These are phyloP conservation scores for Xanthoceras sorbifolium DNA, from an alignment of 345 rosid genomes.

Conservation along the genomic window DNA sequence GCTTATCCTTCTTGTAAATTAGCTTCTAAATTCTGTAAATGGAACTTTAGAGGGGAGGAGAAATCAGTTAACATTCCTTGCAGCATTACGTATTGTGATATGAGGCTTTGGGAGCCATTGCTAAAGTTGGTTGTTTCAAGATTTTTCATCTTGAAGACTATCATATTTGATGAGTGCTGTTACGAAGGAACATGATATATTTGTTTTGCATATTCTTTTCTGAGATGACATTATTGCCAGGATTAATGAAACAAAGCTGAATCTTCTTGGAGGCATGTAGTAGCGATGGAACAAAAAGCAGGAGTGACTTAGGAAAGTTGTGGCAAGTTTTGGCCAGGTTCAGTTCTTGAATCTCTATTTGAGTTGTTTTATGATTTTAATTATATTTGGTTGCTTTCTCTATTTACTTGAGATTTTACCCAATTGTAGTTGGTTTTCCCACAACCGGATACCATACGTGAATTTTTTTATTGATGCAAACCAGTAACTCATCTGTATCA, in stretches of 20 bases:
- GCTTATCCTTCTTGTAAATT: not conserved
- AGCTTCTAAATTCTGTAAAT: not conserved
- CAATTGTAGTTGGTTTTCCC: not conserved
- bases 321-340: conserved; percentile 8
- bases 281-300: not conserved
- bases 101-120: too few relatives aligned
- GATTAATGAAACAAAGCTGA: not conserved
- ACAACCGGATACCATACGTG: not conserved
- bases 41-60: too few relatives aligned
- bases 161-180: not conserved
- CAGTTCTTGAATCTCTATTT: not conserved
- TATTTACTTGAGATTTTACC: not conserved
- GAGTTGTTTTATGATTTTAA: not conserved
- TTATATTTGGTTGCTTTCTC: not conserved
- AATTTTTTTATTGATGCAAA: not conserved
- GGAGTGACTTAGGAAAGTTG: not conserved
- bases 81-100: not conserved
- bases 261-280: not conserved
- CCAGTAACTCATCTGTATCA: not conserved
- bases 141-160: not conserved
- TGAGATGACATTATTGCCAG: not conserved
- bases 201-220: not conserved
- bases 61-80: not conserved
- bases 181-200: not conserved
- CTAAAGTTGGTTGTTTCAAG: too few relatives aligned